A percentile compares a stretch with the other conserved stretches of the same genome.
Conservation (phyloP, 2,329 filamentous ascomycete genomes). For the Periconia sp. region DNA sequence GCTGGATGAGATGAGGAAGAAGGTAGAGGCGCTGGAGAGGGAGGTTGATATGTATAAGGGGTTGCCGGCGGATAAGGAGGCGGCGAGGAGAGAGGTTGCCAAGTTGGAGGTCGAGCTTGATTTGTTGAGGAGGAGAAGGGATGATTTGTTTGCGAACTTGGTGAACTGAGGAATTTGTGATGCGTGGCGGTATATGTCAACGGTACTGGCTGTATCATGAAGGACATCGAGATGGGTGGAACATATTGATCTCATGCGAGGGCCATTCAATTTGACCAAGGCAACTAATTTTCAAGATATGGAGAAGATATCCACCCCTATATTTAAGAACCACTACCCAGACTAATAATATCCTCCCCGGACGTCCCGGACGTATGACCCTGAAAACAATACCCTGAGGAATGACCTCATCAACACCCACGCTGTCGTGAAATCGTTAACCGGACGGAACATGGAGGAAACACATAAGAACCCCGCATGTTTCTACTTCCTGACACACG, state of each 20-base stretch:
- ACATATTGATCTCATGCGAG: neutral
- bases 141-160: constrained; percentile 73
- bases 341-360: too few species aligned
- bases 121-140: constrained; percentile 63
- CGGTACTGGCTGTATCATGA: neutral
- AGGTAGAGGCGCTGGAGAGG: constrained; percentile 62
- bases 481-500: neutral
- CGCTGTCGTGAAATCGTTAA: constrained; percentile 2
- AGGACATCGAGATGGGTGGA: neutral
- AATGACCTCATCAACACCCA: constrained; percentile 3
- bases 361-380: too few species aligned
- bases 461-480: neutral
- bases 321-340: too few species aligned
- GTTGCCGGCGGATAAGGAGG: constrained; percentile 69
- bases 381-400: neutral
- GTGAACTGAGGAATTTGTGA: constrained; percentile 40
- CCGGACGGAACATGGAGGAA: neutral
- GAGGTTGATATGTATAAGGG: constrained; percentile 69
- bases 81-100: constrained; percentile 71
- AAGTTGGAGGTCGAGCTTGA: constrained; percentile 65
- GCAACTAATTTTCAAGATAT: too few species aligned
- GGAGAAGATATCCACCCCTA: too few species aligned
- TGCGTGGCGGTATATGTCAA: neutral
- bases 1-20: constrained; percentile 60
- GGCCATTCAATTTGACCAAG: too few species aligned